Evolutionary conservation across 192 early-diverging fungal genomes (phyloP), one percentile per base, ranked within the genome.

Genomic region (Spizellomyces punctatus): DNA sequence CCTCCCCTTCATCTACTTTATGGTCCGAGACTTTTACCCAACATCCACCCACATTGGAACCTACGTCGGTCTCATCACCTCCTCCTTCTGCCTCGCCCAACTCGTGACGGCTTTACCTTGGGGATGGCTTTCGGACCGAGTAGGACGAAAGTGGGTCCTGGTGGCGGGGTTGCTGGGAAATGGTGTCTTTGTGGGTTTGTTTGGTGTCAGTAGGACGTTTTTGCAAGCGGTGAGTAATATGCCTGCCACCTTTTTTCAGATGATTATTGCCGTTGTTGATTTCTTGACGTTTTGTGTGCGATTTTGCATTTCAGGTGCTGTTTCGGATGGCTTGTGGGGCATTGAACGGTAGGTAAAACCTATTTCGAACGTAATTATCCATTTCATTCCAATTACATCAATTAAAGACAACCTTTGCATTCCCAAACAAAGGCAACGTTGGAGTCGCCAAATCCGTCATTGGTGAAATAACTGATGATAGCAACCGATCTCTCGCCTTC

Each of bases 1-100:
- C 52, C 86, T 93, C 59, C 93, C 93, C 8, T 96, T 96, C 75
- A 87, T 93, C 5, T 94, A 93, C 68, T 92, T 94, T 65, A 91
- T 91, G 86, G 82, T 91, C 7, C 82, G 81, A 6, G 92, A 90
- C 65, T 94, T 94, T 66, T 76, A 86, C 41, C 17, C 76, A 6
- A 47, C 86, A 64, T 89, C 93, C 63, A 89, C 92, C 46, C 88
- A 91, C 41, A 86, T 95, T 63, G 94, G 92, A 8, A 91, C 86
- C 74, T 97, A 94, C 76, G 91, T 88, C 50, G 92, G 92, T 19
- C 79, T 88, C 67, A 87, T 91, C 21, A 90, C 90, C 8, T 88
- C 89, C 5, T 75, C 86, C 0, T 93, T 89, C 73, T 90, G 85
- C 41, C 57, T 93, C 63, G 89, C 92, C 0, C 90, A 91, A 66